Percentiles rank a stretch among this genome's conserved stretches.
These are phyloP conservation scores for Jaltomata sinuosa DNA, from an alignment of 257 asterid genomes.

Conservation along the genomic window DNA sequence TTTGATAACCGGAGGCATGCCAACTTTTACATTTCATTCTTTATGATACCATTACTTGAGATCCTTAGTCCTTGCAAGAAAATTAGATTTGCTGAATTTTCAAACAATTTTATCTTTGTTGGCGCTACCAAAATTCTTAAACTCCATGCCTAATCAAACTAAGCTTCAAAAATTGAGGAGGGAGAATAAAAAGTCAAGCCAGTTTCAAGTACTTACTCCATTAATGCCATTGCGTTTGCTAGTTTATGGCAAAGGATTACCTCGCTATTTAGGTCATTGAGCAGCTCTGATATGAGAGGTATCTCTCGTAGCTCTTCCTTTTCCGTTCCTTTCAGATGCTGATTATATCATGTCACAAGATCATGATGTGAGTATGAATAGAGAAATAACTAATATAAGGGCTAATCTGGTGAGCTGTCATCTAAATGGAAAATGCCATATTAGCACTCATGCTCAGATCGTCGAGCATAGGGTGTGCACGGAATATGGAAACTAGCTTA, in stretches of 20 bases:
- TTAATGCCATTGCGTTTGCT: neutral
- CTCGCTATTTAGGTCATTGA: conserved; percentile 56
- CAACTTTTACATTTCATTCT: too few species aligned
- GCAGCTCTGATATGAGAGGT: conserved; percentile 47
- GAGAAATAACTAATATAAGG: neutral
- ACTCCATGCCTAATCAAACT: neutral
- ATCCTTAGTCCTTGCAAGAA: neutral
- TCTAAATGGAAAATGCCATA: neutral
- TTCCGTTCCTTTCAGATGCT: conserved; percentile 56
- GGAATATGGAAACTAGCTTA: neutral
- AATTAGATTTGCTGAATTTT: neutral
- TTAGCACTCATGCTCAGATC: neutral
- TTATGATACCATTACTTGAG: neutral
- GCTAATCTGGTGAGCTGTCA: neutral
- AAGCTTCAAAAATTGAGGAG: neutral
- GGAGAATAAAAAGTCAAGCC: neutral
- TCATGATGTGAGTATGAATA: neutral
- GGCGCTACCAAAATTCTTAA: neutral
- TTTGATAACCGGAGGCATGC: neutral
- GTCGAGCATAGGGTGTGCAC: neutral
- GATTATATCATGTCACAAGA: conserved; percentile 1
- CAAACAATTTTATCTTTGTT: neutral
- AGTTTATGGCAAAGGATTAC: conserved; percentile 22
- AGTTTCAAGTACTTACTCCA: neutral
- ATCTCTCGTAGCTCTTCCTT: conserved; percentile 71